Base-by-base conservation (phyloP, 2,329 filamentous ascomycete species). In the Tympanopsis confertula region DNA sequence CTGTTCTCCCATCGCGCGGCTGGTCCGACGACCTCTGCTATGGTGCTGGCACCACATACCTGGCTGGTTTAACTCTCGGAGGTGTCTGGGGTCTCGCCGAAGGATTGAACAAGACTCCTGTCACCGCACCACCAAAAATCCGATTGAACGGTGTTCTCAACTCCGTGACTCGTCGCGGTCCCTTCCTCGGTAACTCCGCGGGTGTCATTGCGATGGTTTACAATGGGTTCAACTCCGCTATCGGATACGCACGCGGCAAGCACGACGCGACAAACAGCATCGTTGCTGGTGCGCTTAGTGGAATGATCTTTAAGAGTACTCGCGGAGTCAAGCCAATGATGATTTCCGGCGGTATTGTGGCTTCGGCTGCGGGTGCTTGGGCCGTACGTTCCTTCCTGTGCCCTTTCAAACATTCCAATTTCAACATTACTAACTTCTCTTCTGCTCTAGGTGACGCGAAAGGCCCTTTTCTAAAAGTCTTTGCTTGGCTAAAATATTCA, bases 21-120 rank as follows among this genome's bases (percentile, higher is more conserved):
- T 98, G 94, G 78, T 94, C 88, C 43, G 91, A 98, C 57, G 91
- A 98, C 59, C 76, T 98, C 42, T 96, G 91, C 65, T 98, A 98
- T 59, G 91, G 93, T 54, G 93, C 91, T 17, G 91, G 91, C 50
- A 80, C 89, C 44, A 94, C 87, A 55, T 98, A 98, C 57, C 69
- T 98, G 42, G 68, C 84, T n/a, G 91, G 84, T 5, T 68, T 98
- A 51, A 74, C 82, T 29, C 57, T 93, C 47, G 91, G 91, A 59
- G 91, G 91, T 47, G 80, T 77, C 40, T 96, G 89, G 89, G 91
- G 91, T 44, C 61, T 98, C 48, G 81, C 84, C 46, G 91, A 98
- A 62, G 91, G 91, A 10, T 64, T 96, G 50, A 78, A 18, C 12
- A 10, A 80, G 53, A 80, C 82, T 59, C 83, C 80, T n/a, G 76